These are phyloP conservation scores for Blastobotrys apis DNA, from an alignment of 1,139 yeast species.

Conservation along the genomic window DNA sequence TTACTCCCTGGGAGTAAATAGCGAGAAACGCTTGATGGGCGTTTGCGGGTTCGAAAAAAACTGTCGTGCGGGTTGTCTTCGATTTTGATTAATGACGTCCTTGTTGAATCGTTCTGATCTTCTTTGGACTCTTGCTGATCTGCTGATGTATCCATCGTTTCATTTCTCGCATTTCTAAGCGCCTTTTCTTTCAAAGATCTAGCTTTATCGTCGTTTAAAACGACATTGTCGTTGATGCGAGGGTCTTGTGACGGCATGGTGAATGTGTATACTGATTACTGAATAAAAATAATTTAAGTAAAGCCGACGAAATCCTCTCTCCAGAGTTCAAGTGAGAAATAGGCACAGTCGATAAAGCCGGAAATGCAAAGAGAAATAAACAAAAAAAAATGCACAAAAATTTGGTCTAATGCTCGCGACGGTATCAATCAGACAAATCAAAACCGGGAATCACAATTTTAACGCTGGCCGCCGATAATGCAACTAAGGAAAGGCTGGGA, in stretches of 20 bases:
- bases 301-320: no score
- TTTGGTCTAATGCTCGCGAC: no score
- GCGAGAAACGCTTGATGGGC: conserved; percentile 16
- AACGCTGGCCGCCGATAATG: no score
- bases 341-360: not conserved
- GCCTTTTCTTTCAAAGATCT: not conserved
- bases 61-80: not conserved
- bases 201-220: no score
- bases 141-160: not conserved
- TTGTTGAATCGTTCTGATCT: not conserved
- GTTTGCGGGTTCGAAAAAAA: not conserved
- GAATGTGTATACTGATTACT: not conserved
- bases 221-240: not conserved
- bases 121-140: not conserved
- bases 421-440: no score
- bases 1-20: conserved; percentile 57
- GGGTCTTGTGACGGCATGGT: conserved; percentile 1
- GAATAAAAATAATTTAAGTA: no score
- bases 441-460: no score
- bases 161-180: not conserved
- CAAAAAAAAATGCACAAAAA: no score
- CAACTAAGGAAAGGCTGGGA: no score
- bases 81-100: not conserved
- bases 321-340: no score
- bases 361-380: no score